Percentiles rank a stretch among this genome's conserved stretches.
These are phyloP conservation scores for Tillandsia fasciculata DNA, from an alignment of 176 grass and related monocot genomes.

Conservation along the genomic window DNA sequence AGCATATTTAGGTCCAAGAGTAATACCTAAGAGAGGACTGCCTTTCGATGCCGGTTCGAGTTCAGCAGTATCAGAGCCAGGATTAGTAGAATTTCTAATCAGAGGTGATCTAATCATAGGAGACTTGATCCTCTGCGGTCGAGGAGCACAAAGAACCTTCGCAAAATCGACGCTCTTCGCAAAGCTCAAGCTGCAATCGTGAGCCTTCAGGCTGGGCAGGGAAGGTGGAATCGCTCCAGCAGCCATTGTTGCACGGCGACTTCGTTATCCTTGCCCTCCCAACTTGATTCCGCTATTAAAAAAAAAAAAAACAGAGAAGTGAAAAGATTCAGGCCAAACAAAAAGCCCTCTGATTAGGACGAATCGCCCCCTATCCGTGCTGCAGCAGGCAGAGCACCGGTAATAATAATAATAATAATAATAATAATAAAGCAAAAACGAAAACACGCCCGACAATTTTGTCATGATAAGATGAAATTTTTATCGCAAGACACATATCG, in stretches of 20 bases:
- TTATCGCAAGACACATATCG: too few species aligned
- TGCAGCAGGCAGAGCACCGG: too few species aligned
- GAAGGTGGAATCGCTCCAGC: slow-evolving; percentile 53
- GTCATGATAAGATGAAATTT: too few species aligned
- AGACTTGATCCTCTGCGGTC: slow-evolving; percentile 18
- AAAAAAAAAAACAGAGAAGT: too few species aligned
- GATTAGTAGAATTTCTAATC: slow-evolving; percentile 40
- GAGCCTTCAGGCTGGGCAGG: slow-evolving; percentile 44
- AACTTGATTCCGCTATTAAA: not conserved
- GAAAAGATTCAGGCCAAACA: too few species aligned
- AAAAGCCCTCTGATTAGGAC: too few species aligned
- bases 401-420: too few species aligned
- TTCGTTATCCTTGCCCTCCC: not conserved
- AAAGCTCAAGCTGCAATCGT: slow-evolving; percentile 44
- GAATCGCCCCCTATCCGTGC: too few species aligned
- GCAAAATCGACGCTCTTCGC: slow-evolving; percentile 78
- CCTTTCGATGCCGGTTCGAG: slow-evolving; percentile 89
- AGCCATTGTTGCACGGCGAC: slow-evolving; percentile 25
- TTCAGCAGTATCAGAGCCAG: slow-evolving; percentile 81
- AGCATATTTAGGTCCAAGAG: not conserved
- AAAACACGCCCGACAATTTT: too few species aligned
- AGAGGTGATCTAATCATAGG: slow-evolving; percentile 36
- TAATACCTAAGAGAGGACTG: slow-evolving; percentile 86
- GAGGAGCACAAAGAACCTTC: slow-evolving; percentile 40
- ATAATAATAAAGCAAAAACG: too few species aligned